A percentile compares a stretch with the other conserved stretches of the same genome.
phyloP scores from a whole-genome alignment of 805 yeast species.

The Lipomyces starkeyi region DNA sequence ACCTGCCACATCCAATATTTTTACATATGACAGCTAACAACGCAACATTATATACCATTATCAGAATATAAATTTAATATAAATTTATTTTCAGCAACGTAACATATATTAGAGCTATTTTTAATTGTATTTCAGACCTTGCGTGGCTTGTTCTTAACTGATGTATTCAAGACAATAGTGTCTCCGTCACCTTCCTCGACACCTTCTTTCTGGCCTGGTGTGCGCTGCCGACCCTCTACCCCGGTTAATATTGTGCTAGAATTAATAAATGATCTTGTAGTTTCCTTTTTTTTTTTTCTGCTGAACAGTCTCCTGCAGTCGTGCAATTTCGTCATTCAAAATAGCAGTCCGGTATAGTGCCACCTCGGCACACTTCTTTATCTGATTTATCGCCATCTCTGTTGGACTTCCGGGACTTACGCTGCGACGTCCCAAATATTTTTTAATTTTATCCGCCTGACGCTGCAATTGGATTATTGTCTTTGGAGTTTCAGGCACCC shows the following conservation, averaged over 20 bases:
- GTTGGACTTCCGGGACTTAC: no score
- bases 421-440: no score
- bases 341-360: background rate
- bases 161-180: no score
- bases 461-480: no score
- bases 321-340: constrained; percentile 4
- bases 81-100: constrained; percentile 7
- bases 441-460: no score
- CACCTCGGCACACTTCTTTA: background rate
- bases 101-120: constrained; percentile 8
- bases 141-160: constrained; percentile 3
- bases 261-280: constrained; percentile 2
- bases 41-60: constrained; percentile 5
- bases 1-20: background rate
- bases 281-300: constrained; percentile 6
- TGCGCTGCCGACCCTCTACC: background rate
- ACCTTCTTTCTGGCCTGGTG: no score
- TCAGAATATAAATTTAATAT: constrained; percentile 2
- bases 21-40: background rate
- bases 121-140: background rate
- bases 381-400: no score
- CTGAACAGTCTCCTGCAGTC: constrained; percentile 8
- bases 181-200: no score
- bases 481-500: no score
- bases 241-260: constrained; percentile 6